Evolutionary conservation across 768 basidiomycete genomes (phyloP), one percentile per base, ranked within the genome.

Genomic region (Tulasnella sp.): DNA sequence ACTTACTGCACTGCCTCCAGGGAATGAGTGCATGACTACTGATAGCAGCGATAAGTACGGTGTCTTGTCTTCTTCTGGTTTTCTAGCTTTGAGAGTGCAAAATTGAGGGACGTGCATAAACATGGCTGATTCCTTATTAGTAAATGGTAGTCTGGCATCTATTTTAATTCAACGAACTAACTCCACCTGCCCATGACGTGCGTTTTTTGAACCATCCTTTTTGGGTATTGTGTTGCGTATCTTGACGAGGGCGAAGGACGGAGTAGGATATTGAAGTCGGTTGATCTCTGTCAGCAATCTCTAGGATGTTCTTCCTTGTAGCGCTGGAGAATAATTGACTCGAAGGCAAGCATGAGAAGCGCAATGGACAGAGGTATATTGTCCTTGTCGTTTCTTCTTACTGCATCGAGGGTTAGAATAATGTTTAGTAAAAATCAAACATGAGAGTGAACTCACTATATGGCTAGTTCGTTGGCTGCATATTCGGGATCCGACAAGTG

Each of bases 1-100:
- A 15, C 43, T 34, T 5, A 64, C 55, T 34, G 66, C 56, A 15
- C 53, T 61, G 22, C 65, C 65, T 46, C 64, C 55, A 10, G 63
- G 57, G 45, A 57, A 57, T 37, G 58, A 55, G 12, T 32, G 43
- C 49, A 52, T 52, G 49, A 16, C 20, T 1, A 52, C 27, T 20
- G 49, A 4, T 9, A 52, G 28, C 27, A 52, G 29, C 5, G 49
- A 52, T n/a, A 52, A 22, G 28, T 52, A 52, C 44, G 49, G 49
- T 9, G 49, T 52, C 10, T 31, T 33, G 3, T 22, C 24, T n/a
- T n/a, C n/a, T 32, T 52, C 44, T 8, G 40, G 43, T 19, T 16
- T 16, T 16, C 49, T 52, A 4, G 49, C 52, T 32, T 33, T 31
- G 20, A 24, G 3, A 42, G 37, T 33, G 22, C 37, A 35, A 31